phyloP scores from a whole-genome alignment of 2,329 filamentous ascomycete genomes.

The Knoxdaviesia capensis region DNA sequence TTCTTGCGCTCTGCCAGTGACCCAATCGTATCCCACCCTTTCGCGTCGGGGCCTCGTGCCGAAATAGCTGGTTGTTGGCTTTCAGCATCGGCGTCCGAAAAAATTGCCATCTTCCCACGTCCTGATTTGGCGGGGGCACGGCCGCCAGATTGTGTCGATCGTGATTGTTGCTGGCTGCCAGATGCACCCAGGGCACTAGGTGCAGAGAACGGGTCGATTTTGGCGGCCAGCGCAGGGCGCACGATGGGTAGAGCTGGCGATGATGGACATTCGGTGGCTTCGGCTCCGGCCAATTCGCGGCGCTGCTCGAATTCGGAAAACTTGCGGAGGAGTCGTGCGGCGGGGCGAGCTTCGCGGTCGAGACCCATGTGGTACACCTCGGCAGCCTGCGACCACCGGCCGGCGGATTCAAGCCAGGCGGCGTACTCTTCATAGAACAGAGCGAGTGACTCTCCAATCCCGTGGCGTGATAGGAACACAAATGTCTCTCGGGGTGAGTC shows the following conservation, averaged over 20 bases:
- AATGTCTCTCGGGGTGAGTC: slow-evolving; percentile 88
- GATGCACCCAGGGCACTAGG: slow-evolving; percentile 33
- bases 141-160: slow-evolving; percentile 26
- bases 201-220: slow-evolving; percentile 61
- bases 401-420: slow-evolving; percentile 70
- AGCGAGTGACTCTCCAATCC: slow-evolving; percentile 69
- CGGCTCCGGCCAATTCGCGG: slow-evolving; percentile 37
- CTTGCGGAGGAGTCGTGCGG: slow-evolving; percentile 65
- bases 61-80: slow-evolving; percentile 1
- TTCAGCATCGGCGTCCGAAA: slow-evolving; percentile 4
- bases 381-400: slow-evolving; percentile 75
- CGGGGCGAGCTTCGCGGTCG: slow-evolving; percentile 68
- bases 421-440: slow-evolving; percentile 96
- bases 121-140: slow-evolving; percentile 21
- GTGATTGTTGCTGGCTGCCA: no score
- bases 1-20: slow-evolving; percentile 78
- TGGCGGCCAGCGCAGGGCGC: slow-evolving; percentile 66
- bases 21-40: slow-evolving; percentile 84
- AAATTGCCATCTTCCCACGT: slow-evolving; percentile 47
- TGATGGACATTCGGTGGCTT: slow-evolving; percentile 44
- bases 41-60: slow-evolving; percentile 51
- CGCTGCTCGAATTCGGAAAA: slow-evolving; percentile 81
- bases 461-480: slow-evolving; percentile 73
- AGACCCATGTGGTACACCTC: slow-evolving; percentile 86
- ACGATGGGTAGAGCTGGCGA: slow-evolving; percentile 76